These are phyloP conservation scores for Cladophialophora psammophila DNA, from an alignment of 2,329 filamentous ascomycete species.

Conservation along the genomic window DNA sequence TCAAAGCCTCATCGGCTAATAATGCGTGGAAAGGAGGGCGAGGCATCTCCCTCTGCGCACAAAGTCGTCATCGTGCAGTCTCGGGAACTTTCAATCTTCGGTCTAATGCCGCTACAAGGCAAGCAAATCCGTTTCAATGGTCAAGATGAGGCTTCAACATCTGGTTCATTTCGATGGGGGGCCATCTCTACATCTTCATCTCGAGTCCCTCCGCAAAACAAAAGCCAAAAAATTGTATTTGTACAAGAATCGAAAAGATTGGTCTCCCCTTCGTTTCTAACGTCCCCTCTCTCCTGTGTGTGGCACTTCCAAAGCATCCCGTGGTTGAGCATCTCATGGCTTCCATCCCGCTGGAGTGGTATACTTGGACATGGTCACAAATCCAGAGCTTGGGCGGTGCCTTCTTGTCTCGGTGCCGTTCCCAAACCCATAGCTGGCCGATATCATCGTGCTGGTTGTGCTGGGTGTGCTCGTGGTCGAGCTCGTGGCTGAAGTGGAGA, in stretches of 20 bases:
- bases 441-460: background rate
- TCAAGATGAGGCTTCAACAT: background rate
- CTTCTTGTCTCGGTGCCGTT: slow-evolving; percentile 20
- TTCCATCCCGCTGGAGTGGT: slow-evolving; percentile 30
- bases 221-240: no score
- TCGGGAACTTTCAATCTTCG: no score
- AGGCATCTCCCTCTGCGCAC: no score
- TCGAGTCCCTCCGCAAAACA: no score
- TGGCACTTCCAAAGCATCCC: background rate
- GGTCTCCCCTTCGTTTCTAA: background rate
- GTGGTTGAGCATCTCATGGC: slow-evolving; percentile 14
- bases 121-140: background rate
- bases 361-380: slow-evolving; percentile 31
- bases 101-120: no score
- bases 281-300: background rate
- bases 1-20: no score
- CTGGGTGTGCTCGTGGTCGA: slow-evolving; percentile 13
- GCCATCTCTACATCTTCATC: no score
- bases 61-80: no score
- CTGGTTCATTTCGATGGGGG: background rate
- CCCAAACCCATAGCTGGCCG: slow-evolving; percentile 14
- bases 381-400: slow-evolving; percentile 27
- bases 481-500: slow-evolving; percentile 12
- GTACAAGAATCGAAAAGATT: background rate
- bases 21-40: no score